A percentile compares a stretch with the other conserved stretches of the same genome.
phyloP scores from a whole-genome alignment of 1,284 basidiomycete species.

The Chalciporus sp. region DNA sequence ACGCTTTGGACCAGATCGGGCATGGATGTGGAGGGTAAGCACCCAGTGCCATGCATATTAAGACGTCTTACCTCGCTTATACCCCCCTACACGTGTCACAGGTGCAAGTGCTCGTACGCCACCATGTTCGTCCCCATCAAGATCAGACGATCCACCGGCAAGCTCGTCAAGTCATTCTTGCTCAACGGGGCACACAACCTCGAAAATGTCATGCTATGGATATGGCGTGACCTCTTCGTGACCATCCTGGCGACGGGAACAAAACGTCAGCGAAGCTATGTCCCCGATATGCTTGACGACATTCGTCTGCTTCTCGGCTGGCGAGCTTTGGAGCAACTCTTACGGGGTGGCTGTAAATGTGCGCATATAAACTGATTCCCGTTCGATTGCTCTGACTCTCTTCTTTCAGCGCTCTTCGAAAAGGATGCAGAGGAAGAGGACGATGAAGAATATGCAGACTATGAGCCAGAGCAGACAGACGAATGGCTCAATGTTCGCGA shows the following conservation, averaged over 20 bases:
- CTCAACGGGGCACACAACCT: slow-evolving; percentile 53
- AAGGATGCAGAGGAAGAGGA: slow-evolving; percentile 36
- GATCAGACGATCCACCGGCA: slow-evolving; percentile 46
- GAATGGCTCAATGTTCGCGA: slow-evolving; percentile 27
- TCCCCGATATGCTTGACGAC: slow-evolving; percentile 58
- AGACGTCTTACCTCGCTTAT: background rate
- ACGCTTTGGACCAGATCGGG: slow-evolving; percentile 47
- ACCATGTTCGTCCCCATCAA: slow-evolving; percentile 49
- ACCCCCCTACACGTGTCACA: background rate
- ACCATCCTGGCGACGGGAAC: slow-evolving; percentile 48
- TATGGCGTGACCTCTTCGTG: slow-evolving; percentile 68
- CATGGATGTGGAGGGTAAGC: slow-evolving; percentile 48
- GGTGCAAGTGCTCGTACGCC: slow-evolving; percentile 36
- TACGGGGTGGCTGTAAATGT: slow-evolving; percentile 53
- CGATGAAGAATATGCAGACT: slow-evolving; percentile 24
- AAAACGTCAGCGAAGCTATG: slow-evolving; percentile 36
- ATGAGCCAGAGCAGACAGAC: slow-evolving; percentile 30
- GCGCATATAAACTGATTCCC: slow-evolving; percentile 10
- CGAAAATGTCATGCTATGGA: slow-evolving; percentile 56
- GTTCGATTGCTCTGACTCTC: slow-evolving; percentile 4
- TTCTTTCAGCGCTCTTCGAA: slow-evolving; percentile 16
- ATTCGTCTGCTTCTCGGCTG: slow-evolving; percentile 53
- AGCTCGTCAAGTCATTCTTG: slow-evolving; percentile 50
- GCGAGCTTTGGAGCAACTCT: slow-evolving; percentile 49
- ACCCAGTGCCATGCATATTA: slow-evolving; percentile 2